These are phyloP conservation scores for Hyphodiscus sp. DNA, from an alignment of 2,329 filamentous ascomycete genomes.

Conservation along the genomic window DNA sequence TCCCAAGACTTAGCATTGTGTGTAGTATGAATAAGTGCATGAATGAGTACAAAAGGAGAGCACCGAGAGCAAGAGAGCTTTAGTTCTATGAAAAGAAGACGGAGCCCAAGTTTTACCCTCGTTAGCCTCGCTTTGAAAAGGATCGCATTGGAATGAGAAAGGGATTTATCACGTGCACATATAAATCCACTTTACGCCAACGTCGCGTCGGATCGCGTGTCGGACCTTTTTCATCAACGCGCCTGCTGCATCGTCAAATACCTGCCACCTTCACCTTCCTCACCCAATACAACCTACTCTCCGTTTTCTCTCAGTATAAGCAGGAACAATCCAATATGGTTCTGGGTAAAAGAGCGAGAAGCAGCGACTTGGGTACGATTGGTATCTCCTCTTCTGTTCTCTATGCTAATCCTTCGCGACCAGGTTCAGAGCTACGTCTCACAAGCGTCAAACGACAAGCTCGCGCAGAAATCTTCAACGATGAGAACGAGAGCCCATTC, in stretches of 20 bases:
- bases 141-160: no score
- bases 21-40: no score
- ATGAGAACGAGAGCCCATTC: slow-evolving; percentile 63
- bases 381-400: slow-evolving; percentile 5
- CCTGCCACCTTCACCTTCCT: slow-evolving; percentile 9
- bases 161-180: no score
- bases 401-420: slow-evolving; percentile 8
- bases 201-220: not conserved
- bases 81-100: no score
- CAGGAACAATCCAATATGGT: slow-evolving; percentile 23
- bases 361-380: slow-evolving; percentile 32
- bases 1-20: no score
- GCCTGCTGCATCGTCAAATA: not conserved
- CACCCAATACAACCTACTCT: slow-evolving; percentile 5
- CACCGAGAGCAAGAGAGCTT: no score
- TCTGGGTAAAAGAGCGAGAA: slow-evolving; percentile 42
- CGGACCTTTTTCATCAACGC: not conserved
- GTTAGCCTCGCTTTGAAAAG: no score
- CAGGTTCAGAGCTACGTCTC: slow-evolving; percentile 20
- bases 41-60: no score
- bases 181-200: not conserved
- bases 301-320: slow-evolving; percentile 5
- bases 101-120: no score
- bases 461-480: slow-evolving; percentile 41
- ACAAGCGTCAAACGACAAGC: slow-evolving; percentile 40